These are phyloP conservation scores for Pythium folliculosum DNA, from an alignment of 352 stramenopile genomes.

Conservation along the genomic window DNA sequence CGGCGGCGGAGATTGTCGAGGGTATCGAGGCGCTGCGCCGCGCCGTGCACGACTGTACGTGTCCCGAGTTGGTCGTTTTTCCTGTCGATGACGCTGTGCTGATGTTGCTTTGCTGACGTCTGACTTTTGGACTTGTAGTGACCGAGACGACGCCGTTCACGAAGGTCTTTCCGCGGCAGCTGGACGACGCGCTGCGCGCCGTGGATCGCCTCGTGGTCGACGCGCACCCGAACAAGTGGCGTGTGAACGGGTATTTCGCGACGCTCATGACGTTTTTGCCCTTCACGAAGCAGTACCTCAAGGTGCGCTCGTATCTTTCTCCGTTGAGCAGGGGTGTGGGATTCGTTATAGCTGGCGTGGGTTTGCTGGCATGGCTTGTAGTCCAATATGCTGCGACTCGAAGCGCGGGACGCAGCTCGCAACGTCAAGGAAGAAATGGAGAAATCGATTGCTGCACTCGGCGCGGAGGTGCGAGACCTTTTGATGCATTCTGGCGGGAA, in stretches of 20 bases:
- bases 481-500: neutral
- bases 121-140: constrained; percentile 38
- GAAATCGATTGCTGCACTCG: constrained; percentile 35
- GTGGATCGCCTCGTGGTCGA: constrained; percentile 84
- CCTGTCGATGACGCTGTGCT: too few species aligned
- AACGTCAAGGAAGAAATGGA: constrained; percentile 65
- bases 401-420: constrained; percentile 70
- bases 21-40: constrained; percentile 62
- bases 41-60: constrained; percentile 67
- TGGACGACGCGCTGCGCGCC: constrained; percentile 77
- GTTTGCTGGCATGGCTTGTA: constrained; percentile 19
- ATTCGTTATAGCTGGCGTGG: neutral
- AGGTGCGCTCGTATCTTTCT: constrained; percentile 36
- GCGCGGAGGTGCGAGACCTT: constrained; percentile 25
- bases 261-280: constrained; percentile 87
- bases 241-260: constrained; percentile 87
- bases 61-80: too few species aligned
- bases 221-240: constrained; percentile 86
- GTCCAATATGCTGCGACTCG: constrained; percentile 85
- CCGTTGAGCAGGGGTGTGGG: neutral
- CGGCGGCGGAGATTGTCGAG: constrained; percentile 46
- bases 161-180: constrained; percentile 78
- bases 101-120: too few species aligned
- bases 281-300: constrained; percentile 88
- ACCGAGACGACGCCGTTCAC: constrained; percentile 58